phyloP scores from a whole-genome alignment of 768 basidiomycete species.

The Solioccasus polychromus region DNA sequence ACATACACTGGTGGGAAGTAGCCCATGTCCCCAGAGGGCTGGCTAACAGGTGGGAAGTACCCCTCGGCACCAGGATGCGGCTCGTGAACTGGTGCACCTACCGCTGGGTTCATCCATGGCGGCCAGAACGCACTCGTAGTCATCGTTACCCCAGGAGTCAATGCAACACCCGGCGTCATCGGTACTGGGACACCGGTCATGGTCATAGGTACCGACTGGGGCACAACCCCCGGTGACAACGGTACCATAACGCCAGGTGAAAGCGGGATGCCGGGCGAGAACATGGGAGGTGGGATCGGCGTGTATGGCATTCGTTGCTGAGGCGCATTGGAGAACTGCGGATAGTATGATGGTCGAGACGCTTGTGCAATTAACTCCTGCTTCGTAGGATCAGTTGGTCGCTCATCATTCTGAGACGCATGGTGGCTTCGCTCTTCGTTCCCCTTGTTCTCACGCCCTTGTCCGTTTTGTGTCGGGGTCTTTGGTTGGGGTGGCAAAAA shows the following conservation, averaged over 20 bases:
- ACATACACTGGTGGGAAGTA: conserved; percentile 44
- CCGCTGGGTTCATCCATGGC: conserved; percentile 56
- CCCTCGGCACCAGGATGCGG: conserved; percentile 23
- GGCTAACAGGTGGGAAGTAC: conserved; percentile 43
- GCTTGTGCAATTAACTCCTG: conserved; percentile 7
- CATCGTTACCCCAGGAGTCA: conserved; percentile 66
- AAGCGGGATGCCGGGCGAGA: conserved; percentile 31
- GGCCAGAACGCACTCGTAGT: conserved; percentile 74
- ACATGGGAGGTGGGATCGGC: conserved; percentile 24
- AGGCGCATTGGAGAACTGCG: conserved; percentile 9
- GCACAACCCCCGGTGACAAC: conserved; percentile 25
- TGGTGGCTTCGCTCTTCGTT: conserved; percentile 3
- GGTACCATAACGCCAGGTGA: conserved; percentile 31
- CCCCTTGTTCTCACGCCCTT: background rate
- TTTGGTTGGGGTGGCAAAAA: conserved; percentile 58
- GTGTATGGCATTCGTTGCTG: conserved; percentile 24
- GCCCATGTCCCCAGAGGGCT: conserved; percentile 22
- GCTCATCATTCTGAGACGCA: conserved; percentile 6
- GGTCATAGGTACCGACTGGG: conserved; percentile 16
- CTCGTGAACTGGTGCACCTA: conserved; percentile 54
- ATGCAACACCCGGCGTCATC: conserved; percentile 28
- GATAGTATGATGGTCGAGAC: conserved; percentile 11
- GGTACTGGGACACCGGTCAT: conserved; percentile 22
- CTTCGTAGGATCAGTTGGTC: conserved; percentile 1
- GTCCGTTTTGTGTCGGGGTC: conserved; percentile 20